Conservation (phyloP, 345 rosid genomes). For the Carallia brachiata region DNA sequence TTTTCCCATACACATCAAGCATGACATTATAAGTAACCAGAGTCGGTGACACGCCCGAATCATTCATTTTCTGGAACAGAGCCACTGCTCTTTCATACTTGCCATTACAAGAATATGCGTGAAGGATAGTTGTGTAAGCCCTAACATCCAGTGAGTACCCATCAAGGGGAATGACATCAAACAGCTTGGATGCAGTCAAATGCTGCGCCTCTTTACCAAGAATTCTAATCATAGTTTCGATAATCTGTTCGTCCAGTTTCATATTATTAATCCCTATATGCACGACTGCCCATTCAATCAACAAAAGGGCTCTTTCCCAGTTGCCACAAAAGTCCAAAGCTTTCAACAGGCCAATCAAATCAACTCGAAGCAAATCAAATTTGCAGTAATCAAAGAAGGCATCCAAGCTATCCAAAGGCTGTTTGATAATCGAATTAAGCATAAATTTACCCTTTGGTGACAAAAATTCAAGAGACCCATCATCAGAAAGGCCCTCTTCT, state of each 20-base stretch:
- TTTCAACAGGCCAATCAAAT: conserved; percentile 61
- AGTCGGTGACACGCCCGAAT: conserved; percentile 64
- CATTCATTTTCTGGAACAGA: conserved; percentile 68
- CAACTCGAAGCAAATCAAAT: conserved; percentile 53
- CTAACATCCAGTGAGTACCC: conserved; percentile 64
- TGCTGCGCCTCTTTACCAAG: conserved; percentile 79
- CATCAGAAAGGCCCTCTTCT: conserved; percentile 23
- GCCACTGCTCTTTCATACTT: conserved; percentile 55
- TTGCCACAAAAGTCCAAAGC: conserved; percentile 60
- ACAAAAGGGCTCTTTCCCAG: conserved; percentile 66
- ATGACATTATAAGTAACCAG: conserved; percentile 87
- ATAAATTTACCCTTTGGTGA: conserved; percentile 49
- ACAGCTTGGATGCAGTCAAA: conserved; percentile 61
- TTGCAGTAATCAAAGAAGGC: conserved; percentile 51
- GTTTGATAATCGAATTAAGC: conserved; percentile 46
- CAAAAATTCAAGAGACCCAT: conserved; percentile 45
- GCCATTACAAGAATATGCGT: conserved; percentile 58
- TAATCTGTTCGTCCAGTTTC: conserved; percentile 50
- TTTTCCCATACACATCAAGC: conserved; percentile 84
- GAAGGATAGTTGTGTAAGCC: conserved; percentile 72
- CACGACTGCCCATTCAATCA: conserved; percentile 65
- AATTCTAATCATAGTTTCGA: conserved; percentile 62
- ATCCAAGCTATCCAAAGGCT: conserved; percentile 47
- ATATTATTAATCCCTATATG: conserved; percentile 26
- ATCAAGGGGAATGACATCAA: conserved; percentile 59